phyloP scores from a whole-genome alignment of 352 stramenopile genomes.

The Phytophthora macrochlamydospora region DNA sequence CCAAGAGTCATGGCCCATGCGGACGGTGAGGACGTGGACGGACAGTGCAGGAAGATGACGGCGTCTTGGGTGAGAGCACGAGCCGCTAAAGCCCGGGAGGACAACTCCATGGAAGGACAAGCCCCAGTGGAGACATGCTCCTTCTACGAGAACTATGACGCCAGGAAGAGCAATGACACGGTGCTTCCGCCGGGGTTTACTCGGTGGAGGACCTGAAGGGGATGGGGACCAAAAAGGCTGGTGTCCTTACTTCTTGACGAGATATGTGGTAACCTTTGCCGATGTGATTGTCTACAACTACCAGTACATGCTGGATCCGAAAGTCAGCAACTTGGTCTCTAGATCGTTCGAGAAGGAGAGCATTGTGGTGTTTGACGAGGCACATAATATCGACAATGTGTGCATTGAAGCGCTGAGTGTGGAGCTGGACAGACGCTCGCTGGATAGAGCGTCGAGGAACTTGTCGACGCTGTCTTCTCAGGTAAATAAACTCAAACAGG shows the following conservation, averaged over 20 bases:
- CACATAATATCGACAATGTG: conserved; percentile 99
- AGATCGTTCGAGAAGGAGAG: conserved; percentile 94
- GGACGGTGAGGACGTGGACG: conserved; percentile 97
- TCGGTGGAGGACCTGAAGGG: conserved; percentile 96
- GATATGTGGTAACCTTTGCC: conserved; percentile 96
- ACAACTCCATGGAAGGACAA: too few relatives aligned
- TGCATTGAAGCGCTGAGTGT: conserved; percentile 99
- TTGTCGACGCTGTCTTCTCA: conserved; percentile 80
- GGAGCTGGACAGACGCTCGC: conserved; percentile 91
- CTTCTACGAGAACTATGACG: conserved; percentile 93
- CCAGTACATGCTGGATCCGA: conserved; percentile 99
- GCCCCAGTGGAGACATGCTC: conserved; percentile 72
- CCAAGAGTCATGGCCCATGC: conserved; percentile 95
- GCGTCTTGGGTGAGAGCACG: conserved; percentile 94
- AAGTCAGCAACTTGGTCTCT: conserved; percentile 92
- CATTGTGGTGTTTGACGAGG: conserved; percentile 98
- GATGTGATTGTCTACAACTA: conserved; percentile 99
- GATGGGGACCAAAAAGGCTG: conserved; percentile 91
- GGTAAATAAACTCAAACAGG: conserved; percentile 89
- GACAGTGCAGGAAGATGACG: conserved; percentile 97
- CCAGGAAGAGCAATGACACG: conserved; percentile 88
- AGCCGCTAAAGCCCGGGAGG: conserved; percentile 34
- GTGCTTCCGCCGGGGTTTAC: conserved; percentile 95
- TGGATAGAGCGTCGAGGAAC: conserved; percentile 94
- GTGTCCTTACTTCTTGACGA: conserved; percentile 99